These are phyloP conservation scores for Lichenothelia convexa DNA, from an alignment of 495 filamentous ascomycete species.

Conservation along the genomic window DNA sequence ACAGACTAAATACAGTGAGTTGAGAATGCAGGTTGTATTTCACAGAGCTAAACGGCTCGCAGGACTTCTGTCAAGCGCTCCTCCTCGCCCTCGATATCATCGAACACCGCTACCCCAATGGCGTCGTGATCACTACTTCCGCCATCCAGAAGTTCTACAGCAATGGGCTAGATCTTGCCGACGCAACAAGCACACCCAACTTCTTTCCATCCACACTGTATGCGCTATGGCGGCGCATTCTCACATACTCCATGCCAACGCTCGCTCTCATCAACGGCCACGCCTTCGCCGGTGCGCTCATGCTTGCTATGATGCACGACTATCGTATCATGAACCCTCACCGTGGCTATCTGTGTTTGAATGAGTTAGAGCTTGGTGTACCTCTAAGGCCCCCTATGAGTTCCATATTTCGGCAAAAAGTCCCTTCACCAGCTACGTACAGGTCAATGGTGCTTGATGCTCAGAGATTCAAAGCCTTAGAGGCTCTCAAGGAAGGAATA, in stretches of 20 bases:
- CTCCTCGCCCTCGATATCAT: conserved; percentile 53
- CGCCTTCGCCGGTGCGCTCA: conserved; percentile 60
- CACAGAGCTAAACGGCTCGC: neutral
- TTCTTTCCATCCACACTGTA: conserved; percentile 41
- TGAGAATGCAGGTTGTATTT: neutral
- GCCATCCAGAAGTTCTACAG: conserved; percentile 63
- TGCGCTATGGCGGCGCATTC: conserved; percentile 35
- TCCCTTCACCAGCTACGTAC: conserved; percentile 35
- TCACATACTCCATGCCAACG: conserved; percentile 76
- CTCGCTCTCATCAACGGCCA: conserved; percentile 63
- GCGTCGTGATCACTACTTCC: conserved; percentile 58
- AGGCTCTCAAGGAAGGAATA: conserved; percentile 43
- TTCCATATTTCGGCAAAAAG: conserved; percentile 53
- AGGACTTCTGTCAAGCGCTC: conserved; percentile 41
- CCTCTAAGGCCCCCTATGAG: conserved; percentile 54
- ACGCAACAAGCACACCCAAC: conserved; percentile 28
- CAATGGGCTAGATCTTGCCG: conserved; percentile 55
- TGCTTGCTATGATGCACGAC: conserved; percentile 72
- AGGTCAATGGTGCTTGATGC: conserved; percentile 50
- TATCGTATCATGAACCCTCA: conserved; percentile 55
- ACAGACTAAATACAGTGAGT: conserved; percentile 42
- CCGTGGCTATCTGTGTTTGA: conserved; percentile 53
- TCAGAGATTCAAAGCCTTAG: conserved; percentile 38
- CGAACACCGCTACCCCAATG: conserved; percentile 44
- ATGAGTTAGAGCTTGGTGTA: conserved; percentile 61